phyloP scores from a whole-genome alignment of 2,329 filamentous ascomycete genomes.

The Cladosporium colombiae region DNA sequence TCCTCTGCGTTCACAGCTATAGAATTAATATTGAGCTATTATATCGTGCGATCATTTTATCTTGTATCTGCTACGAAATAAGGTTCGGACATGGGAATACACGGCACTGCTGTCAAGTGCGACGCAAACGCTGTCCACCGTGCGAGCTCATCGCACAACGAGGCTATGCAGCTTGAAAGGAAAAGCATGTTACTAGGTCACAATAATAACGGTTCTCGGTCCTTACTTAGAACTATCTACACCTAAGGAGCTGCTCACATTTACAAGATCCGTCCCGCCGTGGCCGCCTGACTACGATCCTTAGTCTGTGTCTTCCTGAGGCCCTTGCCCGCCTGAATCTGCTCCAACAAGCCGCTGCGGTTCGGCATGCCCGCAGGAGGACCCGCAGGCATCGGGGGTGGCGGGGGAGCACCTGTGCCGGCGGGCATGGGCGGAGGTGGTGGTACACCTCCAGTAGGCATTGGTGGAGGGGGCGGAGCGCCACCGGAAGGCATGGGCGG shows the following conservation, averaged over 20 bases:
- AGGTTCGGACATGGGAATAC: background rate
- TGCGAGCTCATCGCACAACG: background rate
- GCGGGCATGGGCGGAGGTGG: slow-evolving; percentile 48
- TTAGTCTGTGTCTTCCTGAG: slow-evolving; percentile 88
- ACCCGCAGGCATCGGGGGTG: slow-evolving; percentile 44
- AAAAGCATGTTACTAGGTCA: background rate
- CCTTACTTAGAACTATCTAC: background rate
- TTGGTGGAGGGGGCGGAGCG: slow-evolving; percentile 51
- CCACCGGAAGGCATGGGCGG: slow-evolving; percentile 32
- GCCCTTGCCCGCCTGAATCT: slow-evolving; percentile 78
- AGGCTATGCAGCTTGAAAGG: background rate
- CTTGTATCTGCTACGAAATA: background rate
- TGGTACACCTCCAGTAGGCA: slow-evolving; percentile 46
- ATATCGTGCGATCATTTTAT: background rate
- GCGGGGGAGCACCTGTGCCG: slow-evolving; percentile 42
- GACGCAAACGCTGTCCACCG: background rate
- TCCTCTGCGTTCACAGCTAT: slow-evolving; percentile 20
- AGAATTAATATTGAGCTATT: background rate
- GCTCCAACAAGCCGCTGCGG: slow-evolving; percentile 67
- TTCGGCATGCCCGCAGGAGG: slow-evolving; percentile 46
- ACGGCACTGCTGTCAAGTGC: background rate
- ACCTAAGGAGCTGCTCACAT: background rate
- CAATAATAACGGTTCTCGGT: background rate
- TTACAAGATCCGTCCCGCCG: slow-evolving; percentile 71
- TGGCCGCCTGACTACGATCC: slow-evolving; percentile 72